These are phyloP conservation scores for Pterula multifida DNA, from an alignment of 1,284 basidiomycete genomes.

Conservation along the genomic window DNA sequence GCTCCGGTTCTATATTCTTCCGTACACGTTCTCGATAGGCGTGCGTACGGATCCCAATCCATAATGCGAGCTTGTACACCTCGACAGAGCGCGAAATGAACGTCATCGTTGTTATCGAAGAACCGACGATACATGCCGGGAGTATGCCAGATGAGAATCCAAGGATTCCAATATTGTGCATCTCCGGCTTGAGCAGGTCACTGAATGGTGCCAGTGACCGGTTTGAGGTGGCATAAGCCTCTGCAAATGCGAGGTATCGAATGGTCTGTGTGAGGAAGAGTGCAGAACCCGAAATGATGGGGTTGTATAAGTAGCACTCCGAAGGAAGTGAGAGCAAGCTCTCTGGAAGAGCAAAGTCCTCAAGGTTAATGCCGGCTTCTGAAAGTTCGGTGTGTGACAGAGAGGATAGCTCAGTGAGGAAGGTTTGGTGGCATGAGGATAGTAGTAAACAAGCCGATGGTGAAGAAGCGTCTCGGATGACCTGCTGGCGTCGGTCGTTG, in stretches of 20 bases:
- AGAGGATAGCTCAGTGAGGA: constrained; percentile 33
- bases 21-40: constrained; percentile 22
- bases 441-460: constrained; percentile 30
- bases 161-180: constrained; percentile 28
- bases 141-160: constrained; percentile 56
- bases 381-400: constrained; percentile 25
- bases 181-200: constrained; percentile 22
- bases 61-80: constrained; percentile 40
- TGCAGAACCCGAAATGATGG: constrained; percentile 34
- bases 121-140: constrained; percentile 39
- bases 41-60: constrained; percentile 46
- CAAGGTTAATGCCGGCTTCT: constrained; percentile 24
- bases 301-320: constrained; percentile 26
- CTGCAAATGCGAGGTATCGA: constrained; percentile 35
- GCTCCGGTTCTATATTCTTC: constrained; percentile 9
- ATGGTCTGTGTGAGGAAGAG: constrained; percentile 42
- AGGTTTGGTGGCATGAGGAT: constrained; percentile 34
- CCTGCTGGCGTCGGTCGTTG: constrained; percentile 23
- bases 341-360: constrained; percentile 26
- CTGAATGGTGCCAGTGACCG: constrained; percentile 21
- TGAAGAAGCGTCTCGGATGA: constrained; percentile 25
- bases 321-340: constrained; percentile 25
- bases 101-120: constrained; percentile 27
- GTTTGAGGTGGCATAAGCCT: constrained; percentile 14
- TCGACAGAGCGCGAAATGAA: constrained; percentile 37